Percentiles rank a stretch among this genome's conserved stretches.
These are phyloP conservation scores for Diaporthe caulivora DNA, from an alignment of 2,329 filamentous ascomycete genomes.

Conservation along the genomic window DNA sequence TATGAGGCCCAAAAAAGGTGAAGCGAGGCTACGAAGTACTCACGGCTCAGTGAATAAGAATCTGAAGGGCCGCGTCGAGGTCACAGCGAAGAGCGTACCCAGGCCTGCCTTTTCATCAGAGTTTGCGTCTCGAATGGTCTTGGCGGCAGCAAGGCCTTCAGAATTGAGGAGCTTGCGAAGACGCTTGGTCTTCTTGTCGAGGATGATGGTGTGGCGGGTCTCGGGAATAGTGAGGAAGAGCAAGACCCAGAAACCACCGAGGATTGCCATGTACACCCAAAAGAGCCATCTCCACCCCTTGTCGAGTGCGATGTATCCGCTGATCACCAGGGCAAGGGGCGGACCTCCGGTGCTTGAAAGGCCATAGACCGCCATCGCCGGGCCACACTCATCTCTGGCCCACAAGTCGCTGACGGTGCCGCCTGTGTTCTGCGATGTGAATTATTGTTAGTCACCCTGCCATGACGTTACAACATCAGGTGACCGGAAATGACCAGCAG, in stretches of 20 bases:
- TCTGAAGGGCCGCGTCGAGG: slow-evolving; percentile 15
- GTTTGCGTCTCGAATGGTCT: not conserved
- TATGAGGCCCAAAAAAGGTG: too few relatives aligned
- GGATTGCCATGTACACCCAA: slow-evolving; percentile 33
- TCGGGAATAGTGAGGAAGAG: slow-evolving; percentile 27
- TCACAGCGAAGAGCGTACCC: slow-evolving; percentile 10
- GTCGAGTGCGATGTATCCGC: slow-evolving; percentile 3
- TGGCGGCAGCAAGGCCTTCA: slow-evolving; percentile 18
- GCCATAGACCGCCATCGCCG: slow-evolving; percentile 33
- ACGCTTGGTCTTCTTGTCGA: slow-evolving; percentile 31
- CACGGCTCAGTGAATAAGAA: slow-evolving; percentile 35
- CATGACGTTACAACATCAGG: too few relatives aligned
- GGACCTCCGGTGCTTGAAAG: slow-evolving; percentile 33
- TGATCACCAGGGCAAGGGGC: slow-evolving; percentile 28
- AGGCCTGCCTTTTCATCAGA: slow-evolving; percentile 28
- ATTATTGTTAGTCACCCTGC: not conserved
- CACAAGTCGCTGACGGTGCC: slow-evolving; percentile 33
- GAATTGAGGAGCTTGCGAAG: slow-evolving; percentile 21
- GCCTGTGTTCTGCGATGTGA: not conserved
- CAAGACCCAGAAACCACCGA: slow-evolving; percentile 26
- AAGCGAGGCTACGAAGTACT: not conserved
- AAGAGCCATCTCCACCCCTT: slow-evolving; percentile 34
- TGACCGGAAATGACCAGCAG: not conserved
- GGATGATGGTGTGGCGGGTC: slow-evolving; percentile 31
- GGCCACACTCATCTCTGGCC: slow-evolving; percentile 30